Conservation (phyloP, 805 yeast species). For the Komagataella pseudopastoris region DNA sequence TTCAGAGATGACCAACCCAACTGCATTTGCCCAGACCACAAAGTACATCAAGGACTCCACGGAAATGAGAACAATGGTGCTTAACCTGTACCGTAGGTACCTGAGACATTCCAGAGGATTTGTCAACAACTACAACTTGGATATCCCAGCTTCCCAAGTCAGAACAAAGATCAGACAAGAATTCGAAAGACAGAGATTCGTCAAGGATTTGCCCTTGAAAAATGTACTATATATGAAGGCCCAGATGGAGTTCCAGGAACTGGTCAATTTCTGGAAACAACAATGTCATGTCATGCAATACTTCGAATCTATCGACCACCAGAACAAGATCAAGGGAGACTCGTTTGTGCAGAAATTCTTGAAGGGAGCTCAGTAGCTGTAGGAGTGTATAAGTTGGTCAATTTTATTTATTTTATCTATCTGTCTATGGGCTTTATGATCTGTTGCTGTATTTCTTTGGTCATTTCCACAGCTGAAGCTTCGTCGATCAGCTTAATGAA, state of each 20-base stretch:
- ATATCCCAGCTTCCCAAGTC: slow-evolving; percentile 65
- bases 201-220: slow-evolving; percentile 46
- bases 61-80: slow-evolving; percentile 51
- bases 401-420: not conserved
- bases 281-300: slow-evolving; percentile 73
- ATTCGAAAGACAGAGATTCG: slow-evolving; percentile 73
- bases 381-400: not conserved
- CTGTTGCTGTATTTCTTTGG: slow-evolving; percentile 12
- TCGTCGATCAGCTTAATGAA: slow-evolving; percentile 36
- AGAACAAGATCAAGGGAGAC: slow-evolving; percentile 41
- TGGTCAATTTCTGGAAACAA: slow-evolving; percentile 85
- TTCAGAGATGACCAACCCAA: slow-evolving; percentile 41
- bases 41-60: slow-evolving; percentile 45
- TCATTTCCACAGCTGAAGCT: slow-evolving; percentile 20
- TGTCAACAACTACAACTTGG: slow-evolving; percentile 55
- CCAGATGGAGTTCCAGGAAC: slow-evolving; percentile 83
- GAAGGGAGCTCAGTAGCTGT: slow-evolving; percentile 31
- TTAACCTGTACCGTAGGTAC: slow-evolving; percentile 64
- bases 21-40: slow-evolving; percentile 77
- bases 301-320: slow-evolving; percentile 53
- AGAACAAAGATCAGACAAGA: slow-evolving; percentile 82
- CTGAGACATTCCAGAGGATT: slow-evolving; percentile 37
- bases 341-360: slow-evolving; percentile 63
- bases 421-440: not conserved
- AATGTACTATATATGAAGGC: slow-evolving; percentile 71